A percentile compares a stretch with the other conserved stretches of the same genome.
Evolutionary conservation across 768 basidiomycete species (phyloP).

Genomic region (Boletus tomentosulus): DNA sequence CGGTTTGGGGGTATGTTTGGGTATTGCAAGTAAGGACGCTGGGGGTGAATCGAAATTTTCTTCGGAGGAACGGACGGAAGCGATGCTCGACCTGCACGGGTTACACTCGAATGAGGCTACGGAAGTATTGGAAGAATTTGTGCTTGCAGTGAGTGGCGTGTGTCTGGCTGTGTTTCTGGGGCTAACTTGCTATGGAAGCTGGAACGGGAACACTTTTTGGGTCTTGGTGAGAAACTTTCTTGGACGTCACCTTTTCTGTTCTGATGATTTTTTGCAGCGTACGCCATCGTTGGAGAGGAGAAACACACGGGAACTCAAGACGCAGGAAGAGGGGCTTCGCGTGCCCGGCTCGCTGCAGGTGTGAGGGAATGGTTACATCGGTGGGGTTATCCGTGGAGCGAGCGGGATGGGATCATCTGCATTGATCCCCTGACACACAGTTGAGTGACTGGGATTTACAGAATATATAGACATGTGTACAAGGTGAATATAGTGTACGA

Average conservation of each 20-base stretch:
- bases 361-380: constrained; percentile 89
- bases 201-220: constrained; percentile 84
- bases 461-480: constrained; percentile 9
- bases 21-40: constrained; percentile 62
- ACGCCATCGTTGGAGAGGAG: constrained; percentile 90
- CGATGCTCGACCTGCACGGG: constrained; percentile 86
- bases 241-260: not conserved
- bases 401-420: constrained; percentile 85
- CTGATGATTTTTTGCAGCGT: constrained; percentile 47
- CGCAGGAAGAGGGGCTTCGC: constrained; percentile 71
- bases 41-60: constrained; percentile 56
- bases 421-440: constrained; percentile 81
- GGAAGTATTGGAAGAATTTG: constrained; percentile 85
- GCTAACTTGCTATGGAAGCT: constrained; percentile 44
- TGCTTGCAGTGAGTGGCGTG: constrained; percentile 66
- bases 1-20: constrained; percentile 82
- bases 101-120: constrained; percentile 91
- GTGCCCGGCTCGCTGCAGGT: constrained; percentile 77
- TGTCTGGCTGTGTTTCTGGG: not conserved
- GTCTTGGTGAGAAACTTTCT: constrained; percentile 55
- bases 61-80: constrained; percentile 88
- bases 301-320: constrained; percentile 96
- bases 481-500: constrained; percentile 7
- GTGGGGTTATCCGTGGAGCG: constrained; percentile 96
- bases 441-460: constrained; percentile 11